phyloP scores from a whole-genome alignment of 225 moss, liverwort and hornwort genomes.

The Marchantia polymorpha region DNA sequence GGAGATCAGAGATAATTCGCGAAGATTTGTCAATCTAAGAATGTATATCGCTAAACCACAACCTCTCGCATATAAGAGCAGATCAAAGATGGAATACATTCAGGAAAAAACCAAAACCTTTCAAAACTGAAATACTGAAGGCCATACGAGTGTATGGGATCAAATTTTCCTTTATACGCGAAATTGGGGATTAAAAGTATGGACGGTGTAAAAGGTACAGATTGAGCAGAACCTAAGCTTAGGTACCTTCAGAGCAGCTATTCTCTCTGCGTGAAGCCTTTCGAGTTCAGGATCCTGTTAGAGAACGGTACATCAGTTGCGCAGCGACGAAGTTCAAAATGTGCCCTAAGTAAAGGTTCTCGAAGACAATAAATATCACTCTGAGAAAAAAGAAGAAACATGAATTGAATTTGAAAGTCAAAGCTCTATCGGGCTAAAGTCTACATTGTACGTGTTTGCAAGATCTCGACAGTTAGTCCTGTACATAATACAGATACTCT shows the following conservation, averaged over 20 bases:
- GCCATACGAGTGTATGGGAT: too few species aligned
- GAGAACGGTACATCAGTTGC: neutral
- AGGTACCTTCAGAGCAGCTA: conserved; percentile 72
- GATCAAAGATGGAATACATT: neutral
- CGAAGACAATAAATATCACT: neutral
- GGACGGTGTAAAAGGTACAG: neutral
- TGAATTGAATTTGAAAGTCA: neutral
- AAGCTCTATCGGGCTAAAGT: neutral
- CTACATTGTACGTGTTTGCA: neutral
- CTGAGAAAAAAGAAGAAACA: neutral
- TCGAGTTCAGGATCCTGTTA: conserved; percentile 89
- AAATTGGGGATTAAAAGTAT: too few species aligned
- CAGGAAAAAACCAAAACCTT: neutral
- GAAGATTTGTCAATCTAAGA: neutral
- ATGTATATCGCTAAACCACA: neutral
- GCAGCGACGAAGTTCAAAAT: neutral
- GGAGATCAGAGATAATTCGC: conserved; percentile 20
- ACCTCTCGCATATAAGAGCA: neutral
- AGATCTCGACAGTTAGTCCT: neutral
- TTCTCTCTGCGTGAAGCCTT: conserved; percentile 79
- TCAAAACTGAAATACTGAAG: neutral
- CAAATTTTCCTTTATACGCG: too few species aligned
- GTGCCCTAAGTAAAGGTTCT: neutral
- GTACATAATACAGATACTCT: neutral
- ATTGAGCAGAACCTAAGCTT: neutral